phyloP scores from a whole-genome alignment of 371 early-diverging fungal genomes.

The Umbelopsis sp. region DNA sequence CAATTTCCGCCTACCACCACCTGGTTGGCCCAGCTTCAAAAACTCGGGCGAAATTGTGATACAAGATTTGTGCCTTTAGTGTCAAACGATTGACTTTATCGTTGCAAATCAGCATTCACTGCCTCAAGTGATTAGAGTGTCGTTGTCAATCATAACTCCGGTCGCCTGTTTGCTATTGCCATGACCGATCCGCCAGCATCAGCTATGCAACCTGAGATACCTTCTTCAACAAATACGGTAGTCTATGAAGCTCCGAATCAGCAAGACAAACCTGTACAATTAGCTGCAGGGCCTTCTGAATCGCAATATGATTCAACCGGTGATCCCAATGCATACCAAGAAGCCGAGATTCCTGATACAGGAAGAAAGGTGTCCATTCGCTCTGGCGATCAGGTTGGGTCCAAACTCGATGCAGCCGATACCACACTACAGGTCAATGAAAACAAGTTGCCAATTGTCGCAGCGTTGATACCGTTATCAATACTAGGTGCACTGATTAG shows the following conservation, averaged over 20 bases:
- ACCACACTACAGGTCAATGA: constrained; percentile 27
- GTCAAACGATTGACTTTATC: too few relatives aligned
- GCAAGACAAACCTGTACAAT: not conserved
- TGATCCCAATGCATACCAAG: not conserved
- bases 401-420: not conserved
- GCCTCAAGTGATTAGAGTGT: too few relatives aligned
- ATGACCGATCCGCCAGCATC: too few relatives aligned
- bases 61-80: too few relatives aligned
- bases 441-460: constrained; percentile 38
- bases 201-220: not conserved
- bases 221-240: not conserved
- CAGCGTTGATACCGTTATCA: constrained; percentile 60
- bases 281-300: not conserved
- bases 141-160: too few relatives aligned
- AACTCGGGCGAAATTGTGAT: too few relatives aligned
- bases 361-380: not conserved
- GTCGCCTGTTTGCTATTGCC: too few relatives aligned
- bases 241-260: not conserved
- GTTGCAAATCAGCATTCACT: too few relatives aligned
- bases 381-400: not conserved
- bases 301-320: not conserved
- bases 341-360: constrained; percentile 15
- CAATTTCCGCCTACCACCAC: too few relatives aligned
- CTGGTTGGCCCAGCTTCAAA: too few relatives aligned
- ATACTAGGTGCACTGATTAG: constrained; percentile 71